Evolutionary conservation across 768 basidiomycete species (phyloP), one percentile per base, ranked within the genome.

Genomic region (Calvatia gigantea): DNA sequence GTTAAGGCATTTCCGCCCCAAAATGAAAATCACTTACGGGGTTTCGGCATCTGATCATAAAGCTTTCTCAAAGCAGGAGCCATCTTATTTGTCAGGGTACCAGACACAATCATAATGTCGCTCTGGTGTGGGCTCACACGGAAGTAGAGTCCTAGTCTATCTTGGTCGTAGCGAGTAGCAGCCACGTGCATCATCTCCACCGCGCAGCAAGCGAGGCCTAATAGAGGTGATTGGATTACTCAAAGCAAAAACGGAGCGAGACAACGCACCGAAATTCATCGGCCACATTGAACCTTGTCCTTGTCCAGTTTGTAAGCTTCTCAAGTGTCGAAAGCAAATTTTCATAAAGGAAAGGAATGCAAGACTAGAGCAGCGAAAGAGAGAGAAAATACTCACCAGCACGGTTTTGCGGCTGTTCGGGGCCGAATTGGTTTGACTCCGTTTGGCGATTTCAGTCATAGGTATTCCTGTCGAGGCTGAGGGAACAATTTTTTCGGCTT

Each of bases 111-210:
- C 96, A 98, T 98, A 67, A 97, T 89, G 67, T 97, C 94, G 58
- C 89, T 92, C 75, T 98, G 92, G 58, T 97, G 88, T 42, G 97
- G 97, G 76, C 89, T 93, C n/a, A 95, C 97, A 76, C 97, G 93
- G 79, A 99, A 99, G 38, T 98, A 91, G 54, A 98, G 86, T 60
- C 97, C 97, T 28, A 99, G 77, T 58, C 97, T 84, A 70, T 99
- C 97, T 70, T 98, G 97, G 72, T 99, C 97, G 70, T 98, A 99
- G 55, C 97, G 86, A 15, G 97, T 92, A 38, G 97, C 95, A 47
- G 97, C 97, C 94, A 98, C 96, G 77, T 99, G 97, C 95, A 97
- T 98, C 90, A 93, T 92, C 76, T 99, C 97, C 29, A 99, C 97
- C 21, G 97, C 97, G 71, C 97, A 99, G 71, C 97, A 99, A 4